Evolutionary conservation across 257 asterid genomes (phyloP).

Genomic region (Scutellaria barbata): DNA sequence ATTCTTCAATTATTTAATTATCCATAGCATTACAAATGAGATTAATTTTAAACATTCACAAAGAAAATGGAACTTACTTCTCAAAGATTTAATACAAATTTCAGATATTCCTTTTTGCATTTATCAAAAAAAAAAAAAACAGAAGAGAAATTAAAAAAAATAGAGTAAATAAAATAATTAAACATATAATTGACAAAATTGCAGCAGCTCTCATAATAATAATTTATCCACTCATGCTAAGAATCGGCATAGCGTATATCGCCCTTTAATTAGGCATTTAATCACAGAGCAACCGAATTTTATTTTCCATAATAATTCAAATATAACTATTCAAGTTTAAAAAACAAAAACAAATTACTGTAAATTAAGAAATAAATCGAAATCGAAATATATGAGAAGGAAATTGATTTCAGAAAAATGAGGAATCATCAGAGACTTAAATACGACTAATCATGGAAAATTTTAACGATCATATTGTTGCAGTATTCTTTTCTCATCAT

Average conservation of each 20-base stretch:
- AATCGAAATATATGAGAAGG: too few species aligned
- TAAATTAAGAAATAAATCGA: too few species aligned
- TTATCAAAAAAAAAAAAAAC: too few species aligned
- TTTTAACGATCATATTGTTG: slow-evolving; percentile 53
- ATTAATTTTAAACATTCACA: too few species aligned
- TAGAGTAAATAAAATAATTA: too few species aligned
- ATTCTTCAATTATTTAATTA: too few species aligned
- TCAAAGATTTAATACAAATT: too few species aligned
- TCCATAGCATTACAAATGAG: too few species aligned
- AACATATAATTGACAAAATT: neutral
- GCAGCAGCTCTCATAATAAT: slow-evolving; percentile 44
- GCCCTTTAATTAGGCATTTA: slow-evolving; percentile 42
- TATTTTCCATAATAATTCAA: neutral
- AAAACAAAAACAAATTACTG: neutral
- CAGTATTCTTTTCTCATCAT: slow-evolving; percentile 62
- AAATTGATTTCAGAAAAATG: neutral
- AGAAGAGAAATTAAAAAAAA: too few species aligned
- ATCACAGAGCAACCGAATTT: slow-evolving; percentile 44
- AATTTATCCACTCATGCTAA: slow-evolving; percentile 35
- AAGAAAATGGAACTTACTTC: too few species aligned
- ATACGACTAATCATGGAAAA: slow-evolving; percentile 65
- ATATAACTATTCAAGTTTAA: too few species aligned
- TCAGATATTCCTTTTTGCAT: too few species aligned
- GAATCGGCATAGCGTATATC: slow-evolving; percentile 65
- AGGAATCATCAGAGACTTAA: slow-evolving; percentile 87